Evolutionary conservation across 192 early-diverging fungal genomes (phyloP).

Genomic region (Chytriomyces sp.): DNA sequence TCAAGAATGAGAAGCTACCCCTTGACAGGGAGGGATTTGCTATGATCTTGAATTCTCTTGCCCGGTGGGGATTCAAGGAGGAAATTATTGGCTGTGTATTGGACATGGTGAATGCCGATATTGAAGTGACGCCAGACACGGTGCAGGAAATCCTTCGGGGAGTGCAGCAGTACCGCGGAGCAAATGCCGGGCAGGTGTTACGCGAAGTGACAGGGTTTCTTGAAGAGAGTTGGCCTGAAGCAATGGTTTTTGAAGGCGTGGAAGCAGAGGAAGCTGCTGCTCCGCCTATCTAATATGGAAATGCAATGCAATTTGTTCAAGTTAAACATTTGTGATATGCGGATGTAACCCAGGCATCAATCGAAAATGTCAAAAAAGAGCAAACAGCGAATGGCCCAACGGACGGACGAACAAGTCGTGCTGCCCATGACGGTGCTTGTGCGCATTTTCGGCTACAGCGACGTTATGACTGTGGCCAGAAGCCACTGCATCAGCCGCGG

Average conservation of each 20-base stretch:
- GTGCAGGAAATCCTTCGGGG: neutral
- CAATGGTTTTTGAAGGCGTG: conserved; percentile 4
- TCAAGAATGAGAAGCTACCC: conserved; percentile 25
- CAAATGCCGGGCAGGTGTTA: neutral
- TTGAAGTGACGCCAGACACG: neutral
- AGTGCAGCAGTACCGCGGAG: neutral
- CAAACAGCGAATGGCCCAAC: too few relatives aligned
- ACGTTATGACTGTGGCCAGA: conserved; percentile 9
- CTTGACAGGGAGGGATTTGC: conserved; percentile 27
- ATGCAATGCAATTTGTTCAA: too few relatives aligned
- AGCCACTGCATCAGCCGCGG: neutral
- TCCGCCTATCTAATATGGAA: too few relatives aligned
- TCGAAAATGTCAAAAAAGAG: too few relatives aligned
- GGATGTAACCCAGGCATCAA: too few relatives aligned
- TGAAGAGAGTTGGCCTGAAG: conserved; percentile 38
- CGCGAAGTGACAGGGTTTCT: conserved; percentile 28
- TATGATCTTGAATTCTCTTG: conserved; percentile 5
- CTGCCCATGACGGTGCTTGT: conserved; percentile 18
- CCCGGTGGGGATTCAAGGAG: conserved; percentile 26
- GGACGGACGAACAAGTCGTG: neutral
- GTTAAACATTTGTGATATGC: too few relatives aligned
- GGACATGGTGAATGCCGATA: conserved; percentile 39
- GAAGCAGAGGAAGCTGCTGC: neutral
- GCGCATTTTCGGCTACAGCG: conserved; percentile 14
- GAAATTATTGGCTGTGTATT: conserved; percentile 29